Evolutionary conservation across 2,329 filamentous ascomycete species (phyloP).

Genomic region (Clonostachys sp.): DNA sequence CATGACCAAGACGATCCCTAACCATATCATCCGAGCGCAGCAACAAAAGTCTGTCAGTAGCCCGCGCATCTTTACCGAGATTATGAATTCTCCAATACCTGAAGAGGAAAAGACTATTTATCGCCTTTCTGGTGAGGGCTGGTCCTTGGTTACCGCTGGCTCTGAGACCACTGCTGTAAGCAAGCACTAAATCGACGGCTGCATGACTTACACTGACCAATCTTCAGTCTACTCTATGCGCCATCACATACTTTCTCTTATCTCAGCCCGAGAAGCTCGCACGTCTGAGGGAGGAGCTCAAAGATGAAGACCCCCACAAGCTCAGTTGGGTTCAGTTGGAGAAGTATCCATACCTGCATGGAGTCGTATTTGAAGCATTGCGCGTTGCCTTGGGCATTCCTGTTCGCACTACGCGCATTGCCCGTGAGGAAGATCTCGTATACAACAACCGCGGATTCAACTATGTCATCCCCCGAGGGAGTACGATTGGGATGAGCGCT

Average conservation of each 20-base stretch:
- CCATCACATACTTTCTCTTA: constrained; percentile 28
- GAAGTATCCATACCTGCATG: constrained; percentile 26
- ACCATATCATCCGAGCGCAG: background rate
- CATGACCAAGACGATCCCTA: constrained; percentile 3
- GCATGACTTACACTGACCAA: no score
- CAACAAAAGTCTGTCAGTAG: background rate
- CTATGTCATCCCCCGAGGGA: constrained; percentile 20
- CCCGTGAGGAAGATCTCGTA: constrained; percentile 18
- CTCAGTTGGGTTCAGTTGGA: constrained; percentile 23
- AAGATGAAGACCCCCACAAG: constrained; percentile 14
- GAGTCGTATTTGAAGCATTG: constrained; percentile 28
- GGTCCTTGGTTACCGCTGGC: constrained; percentile 26
- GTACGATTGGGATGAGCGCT: constrained; percentile 25
- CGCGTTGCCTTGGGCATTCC: constrained; percentile 23
- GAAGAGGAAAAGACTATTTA: constrained; percentile 25
- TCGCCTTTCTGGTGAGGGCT: constrained; percentile 28
- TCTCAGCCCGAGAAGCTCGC: constrained; percentile 20
- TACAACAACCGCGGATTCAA: constrained; percentile 13
- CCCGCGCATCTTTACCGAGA: constrained; percentile 1
- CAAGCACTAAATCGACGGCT: no score
- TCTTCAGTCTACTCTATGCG: constrained; percentile 15
- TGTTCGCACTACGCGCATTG: constrained; percentile 13
- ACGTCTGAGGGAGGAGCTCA: constrained; percentile 20
- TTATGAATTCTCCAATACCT: constrained; percentile 20
- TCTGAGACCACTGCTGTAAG: constrained; percentile 29